phyloP scores from a whole-genome alignment of 108 stramenopile species.

The Stephanodiscus minutulus region DNA sequence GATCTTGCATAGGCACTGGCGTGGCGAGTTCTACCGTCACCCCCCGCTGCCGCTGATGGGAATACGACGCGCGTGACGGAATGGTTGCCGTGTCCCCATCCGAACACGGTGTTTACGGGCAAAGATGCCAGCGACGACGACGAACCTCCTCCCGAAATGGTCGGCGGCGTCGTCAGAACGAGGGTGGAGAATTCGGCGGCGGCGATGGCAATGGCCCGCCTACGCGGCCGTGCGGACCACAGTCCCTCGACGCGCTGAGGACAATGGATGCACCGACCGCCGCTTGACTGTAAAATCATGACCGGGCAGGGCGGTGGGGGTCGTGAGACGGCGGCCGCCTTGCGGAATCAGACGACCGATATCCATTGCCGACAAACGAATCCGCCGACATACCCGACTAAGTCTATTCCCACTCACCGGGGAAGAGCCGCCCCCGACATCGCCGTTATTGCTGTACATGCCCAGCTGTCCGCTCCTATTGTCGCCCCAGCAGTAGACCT shows the following conservation, averaged over 20 bases:
- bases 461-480: slow-evolving; percentile 80
- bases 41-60: slow-evolving; percentile 15
- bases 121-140: slow-evolving; percentile 34
- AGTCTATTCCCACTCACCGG: slow-evolving; percentile 3
- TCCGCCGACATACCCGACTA: neutral
- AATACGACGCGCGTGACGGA: slow-evolving; percentile 70
- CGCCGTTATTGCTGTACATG: slow-evolving; percentile 32
- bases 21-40: neutral
- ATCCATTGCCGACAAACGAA: too few species aligned
- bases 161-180: slow-evolving; percentile 58
- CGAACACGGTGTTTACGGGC: slow-evolving; percentile 73
- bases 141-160: slow-evolving; percentile 11
- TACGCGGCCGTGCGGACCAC: slow-evolving; percentile 57
- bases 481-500: slow-evolving; percentile 87
- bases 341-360: too few species aligned
- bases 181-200: slow-evolving; percentile 84
- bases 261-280: slow-evolving; percentile 22
- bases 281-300: neutral
- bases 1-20: slow-evolving; percentile 19
- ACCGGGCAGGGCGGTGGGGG: slow-evolving; percentile 1
- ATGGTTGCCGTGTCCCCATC: slow-evolving; percentile 86
- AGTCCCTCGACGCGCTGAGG: slow-evolving; percentile 74
- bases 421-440: neutral
- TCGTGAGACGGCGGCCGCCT: neutral
- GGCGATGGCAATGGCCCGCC: slow-evolving; percentile 64